phyloP scores from a whole-genome alignment of 345 rosid genomes.

The Erucastrum elatum region DNA sequence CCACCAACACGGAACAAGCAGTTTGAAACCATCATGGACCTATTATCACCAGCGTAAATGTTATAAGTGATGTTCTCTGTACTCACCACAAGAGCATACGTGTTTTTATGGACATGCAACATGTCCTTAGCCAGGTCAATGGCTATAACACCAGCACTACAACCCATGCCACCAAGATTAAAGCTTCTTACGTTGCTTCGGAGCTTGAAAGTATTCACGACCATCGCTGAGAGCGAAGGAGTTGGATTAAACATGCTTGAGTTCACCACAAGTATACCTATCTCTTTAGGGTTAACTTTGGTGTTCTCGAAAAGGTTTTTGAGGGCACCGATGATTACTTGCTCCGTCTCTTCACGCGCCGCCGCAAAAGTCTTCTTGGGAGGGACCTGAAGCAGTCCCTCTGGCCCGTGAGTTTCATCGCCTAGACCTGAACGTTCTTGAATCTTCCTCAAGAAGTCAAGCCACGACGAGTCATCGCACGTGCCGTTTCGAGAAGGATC shows the following conservation, averaged over 20 bases:
- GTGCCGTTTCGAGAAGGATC: conserved; percentile 40
- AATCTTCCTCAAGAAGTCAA: conserved; percentile 68
- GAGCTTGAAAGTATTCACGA: conserved; percentile 58
- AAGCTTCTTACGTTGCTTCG: conserved; percentile 63
- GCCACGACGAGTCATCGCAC: conserved; percentile 28
- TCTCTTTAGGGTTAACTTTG: conserved; percentile 59
- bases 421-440: conserved; percentile 76
- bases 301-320: conserved; percentile 53
- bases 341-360: conserved; percentile 67
- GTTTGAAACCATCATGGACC: conserved; percentile 72
- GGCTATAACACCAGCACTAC: conserved; percentile 75
- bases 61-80: conserved; percentile 72
- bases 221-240: conserved; percentile 70
- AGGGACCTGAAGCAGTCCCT: conserved; percentile 56
- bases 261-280: conserved; percentile 72
- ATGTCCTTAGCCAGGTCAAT: conserved; percentile 66
- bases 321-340: conserved; percentile 65
- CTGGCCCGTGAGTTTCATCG: conserved; percentile 64
- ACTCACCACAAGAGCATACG: conserved; percentile 72
- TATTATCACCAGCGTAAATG: conserved; percentile 69
- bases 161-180: conserved; percentile 82
- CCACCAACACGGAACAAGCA: conserved; percentile 73
- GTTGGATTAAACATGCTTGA: conserved; percentile 83
- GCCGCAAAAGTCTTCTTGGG: conserved; percentile 57
- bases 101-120: conserved; percentile 65